These are phyloP conservation scores for Neospermospora avenae DNA, from an alignment of 2,329 filamentous ascomycete species.

Conservation along the genomic window DNA sequence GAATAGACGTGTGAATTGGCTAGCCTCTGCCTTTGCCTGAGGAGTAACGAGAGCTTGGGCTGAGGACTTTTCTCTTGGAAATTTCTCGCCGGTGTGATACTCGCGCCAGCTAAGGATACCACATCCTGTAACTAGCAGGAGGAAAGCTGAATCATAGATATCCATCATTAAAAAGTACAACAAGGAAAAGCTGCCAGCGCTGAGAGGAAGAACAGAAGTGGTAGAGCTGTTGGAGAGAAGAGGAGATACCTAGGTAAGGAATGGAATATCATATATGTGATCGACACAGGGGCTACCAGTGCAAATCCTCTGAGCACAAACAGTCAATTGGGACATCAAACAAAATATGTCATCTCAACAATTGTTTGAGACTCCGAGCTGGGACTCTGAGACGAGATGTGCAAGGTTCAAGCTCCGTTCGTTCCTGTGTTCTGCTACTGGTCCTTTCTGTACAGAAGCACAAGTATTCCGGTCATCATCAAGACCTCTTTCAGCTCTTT, in stretches of 20 bases:
- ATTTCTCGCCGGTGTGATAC: slow-evolving; percentile 22
- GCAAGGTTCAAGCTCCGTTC: not conserved
- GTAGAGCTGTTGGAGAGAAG: not conserved
- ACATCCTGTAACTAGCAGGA: slow-evolving; percentile 27
- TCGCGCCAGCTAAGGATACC: slow-evolving; percentile 31
- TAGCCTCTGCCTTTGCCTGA: slow-evolving; percentile 29
- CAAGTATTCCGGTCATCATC: no score
- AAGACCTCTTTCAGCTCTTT: no score
- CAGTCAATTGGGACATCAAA: slow-evolving; percentile 1
- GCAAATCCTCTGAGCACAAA: not conserved
- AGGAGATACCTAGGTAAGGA: not conserved
- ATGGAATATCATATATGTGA: not conserved
- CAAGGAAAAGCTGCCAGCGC: slow-evolving; percentile 7
- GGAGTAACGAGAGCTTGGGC: slow-evolving; percentile 19
- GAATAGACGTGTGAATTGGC: slow-evolving; percentile 34
- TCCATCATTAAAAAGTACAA: slow-evolving; percentile 24
- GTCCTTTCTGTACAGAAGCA: no score
- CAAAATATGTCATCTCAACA: slow-evolving; percentile 1
- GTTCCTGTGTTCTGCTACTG: not conserved
- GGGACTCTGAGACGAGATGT: slow-evolving; percentile 11
- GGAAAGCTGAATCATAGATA: slow-evolving; percentile 29
- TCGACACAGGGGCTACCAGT: not conserved
- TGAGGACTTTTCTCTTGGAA: no score
- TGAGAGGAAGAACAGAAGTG: not conserved
- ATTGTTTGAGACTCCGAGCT: slow-evolving; percentile 9